Base-by-base conservation (phyloP, 2,329 filamentous ascomycete species). In the Lachnum nothofagi region DNA sequence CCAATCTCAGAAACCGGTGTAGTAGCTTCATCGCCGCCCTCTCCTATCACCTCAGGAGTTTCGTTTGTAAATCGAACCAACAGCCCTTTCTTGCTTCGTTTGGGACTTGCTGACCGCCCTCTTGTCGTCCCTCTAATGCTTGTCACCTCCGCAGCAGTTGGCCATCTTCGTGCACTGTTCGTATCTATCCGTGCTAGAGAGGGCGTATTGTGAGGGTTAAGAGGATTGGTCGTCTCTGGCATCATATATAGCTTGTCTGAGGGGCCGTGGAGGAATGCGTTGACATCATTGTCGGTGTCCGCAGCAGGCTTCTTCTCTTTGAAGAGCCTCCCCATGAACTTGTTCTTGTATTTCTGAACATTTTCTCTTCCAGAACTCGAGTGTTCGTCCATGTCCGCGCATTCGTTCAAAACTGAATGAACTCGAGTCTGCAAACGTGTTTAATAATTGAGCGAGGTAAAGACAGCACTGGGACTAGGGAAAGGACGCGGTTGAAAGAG, bases 1-100 rank as follows among this genome's bases (percentile, higher is more conserved):
- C 81, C 83, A 46, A 95, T 84, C 63, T 93, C 86, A 17, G 81
- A 72, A 1, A 83, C 79, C 1, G 87, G 86, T 7, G 78, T 71
- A 46, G 87, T 82, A 46, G 86, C 85, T 66, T 95, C 90, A 62
- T 96, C 91, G 27, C 91, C 91, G 49, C 91, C 91, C 67, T 91
- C 85, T 40, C 91, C 91, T 62, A 97, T 96, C 53, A 95, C 69
- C 40, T 89, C 85, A 5, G 91, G 90, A 46, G 77, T 74, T 8
- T 76, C 77, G 58, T 87, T 81, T 44, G 77, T 78, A 61, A 96
- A 96, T 48, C 76, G 80, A 29, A 96, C 91, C 4, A 72, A 72
- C 53, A 93, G 72, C 8, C 85, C 85, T 67, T 88, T 87, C 63
- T 77, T 80, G 46, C 70, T 72, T 59, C 71, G 65, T 48, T 67